Conservation (phyloP, 306 rosid genomes). For the Carpinus fangiana region DNA sequence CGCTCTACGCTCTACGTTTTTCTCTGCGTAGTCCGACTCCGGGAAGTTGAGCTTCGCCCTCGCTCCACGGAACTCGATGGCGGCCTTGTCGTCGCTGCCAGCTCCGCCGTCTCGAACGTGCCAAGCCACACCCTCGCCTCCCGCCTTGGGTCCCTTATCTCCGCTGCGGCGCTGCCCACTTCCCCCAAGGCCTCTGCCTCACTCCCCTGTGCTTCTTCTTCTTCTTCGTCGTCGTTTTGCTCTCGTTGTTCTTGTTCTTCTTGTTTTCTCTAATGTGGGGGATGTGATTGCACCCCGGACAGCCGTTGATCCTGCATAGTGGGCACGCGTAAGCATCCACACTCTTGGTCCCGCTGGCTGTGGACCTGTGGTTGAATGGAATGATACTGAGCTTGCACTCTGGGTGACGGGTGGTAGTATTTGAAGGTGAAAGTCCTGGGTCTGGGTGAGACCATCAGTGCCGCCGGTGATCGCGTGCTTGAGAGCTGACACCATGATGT, state of each 20-base stretch:
- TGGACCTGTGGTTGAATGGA: background rate
- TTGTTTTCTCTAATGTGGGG: background rate
- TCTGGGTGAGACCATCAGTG: background rate
- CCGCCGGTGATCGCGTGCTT: constrained; percentile 37
- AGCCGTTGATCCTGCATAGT: constrained; percentile 40
- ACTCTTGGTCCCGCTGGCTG: constrained; percentile 4
- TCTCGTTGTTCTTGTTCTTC: background rate
- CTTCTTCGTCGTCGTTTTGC: too few relatives aligned
- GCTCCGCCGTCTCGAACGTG: constrained; percentile 53
- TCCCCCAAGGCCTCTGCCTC: constrained; percentile 67
- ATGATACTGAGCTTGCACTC: constrained; percentile 15
- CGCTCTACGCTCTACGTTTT: background rate
- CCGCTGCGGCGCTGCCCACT: constrained; percentile 51
- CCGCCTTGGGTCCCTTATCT: constrained; percentile 50
- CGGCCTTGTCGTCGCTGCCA: constrained; percentile 59
- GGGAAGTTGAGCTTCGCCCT: constrained; percentile 52
- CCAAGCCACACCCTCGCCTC: constrained; percentile 56
- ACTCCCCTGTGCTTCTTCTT: constrained; percentile 48
- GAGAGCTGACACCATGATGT: constrained; percentile 58
- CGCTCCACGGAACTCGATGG: constrained; percentile 46
- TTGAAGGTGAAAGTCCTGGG: background rate
- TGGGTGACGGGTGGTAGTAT: background rate
- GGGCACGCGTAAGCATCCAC: constrained; percentile 24
- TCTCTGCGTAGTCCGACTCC: constrained; percentile 6
- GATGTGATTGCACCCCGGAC: constrained; percentile 48